These are phyloP conservation scores for Schwanniomyces etchellsii DNA, from an alignment of 1,139 yeast species.

Conservation along the genomic window DNA sequence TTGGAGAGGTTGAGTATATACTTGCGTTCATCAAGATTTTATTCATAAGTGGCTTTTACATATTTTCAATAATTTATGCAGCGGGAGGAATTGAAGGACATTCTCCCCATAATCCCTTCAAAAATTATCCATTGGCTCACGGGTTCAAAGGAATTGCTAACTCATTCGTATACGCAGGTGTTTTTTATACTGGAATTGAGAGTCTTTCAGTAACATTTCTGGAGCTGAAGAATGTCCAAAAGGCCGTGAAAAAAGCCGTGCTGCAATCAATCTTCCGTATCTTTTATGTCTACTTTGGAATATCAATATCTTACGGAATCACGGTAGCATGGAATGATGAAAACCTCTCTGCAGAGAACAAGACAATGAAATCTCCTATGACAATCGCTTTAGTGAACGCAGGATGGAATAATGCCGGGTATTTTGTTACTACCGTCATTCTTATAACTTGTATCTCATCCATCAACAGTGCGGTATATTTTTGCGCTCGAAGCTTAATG, in stretches of 20 bases:
- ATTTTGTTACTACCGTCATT: conserved; percentile 4
- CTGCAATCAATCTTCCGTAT: conserved; percentile 4
- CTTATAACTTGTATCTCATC: conserved; percentile 3
- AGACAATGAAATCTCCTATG: conserved; percentile 7
- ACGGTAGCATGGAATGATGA: conserved; percentile 5
- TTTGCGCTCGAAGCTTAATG: conserved; percentile 3
- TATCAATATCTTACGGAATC: conserved; percentile 7
- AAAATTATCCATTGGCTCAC: conserved; percentile 11
- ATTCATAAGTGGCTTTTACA: conserved; percentile 7
- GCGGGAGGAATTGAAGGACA: conserved; percentile 8
- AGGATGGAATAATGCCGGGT: conserved; percentile 4
- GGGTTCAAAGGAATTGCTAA: conserved; percentile 4
- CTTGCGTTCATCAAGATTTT: conserved; percentile 41
- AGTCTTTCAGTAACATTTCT: conserved; percentile 3
- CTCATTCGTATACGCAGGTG: conserved; percentile 5
- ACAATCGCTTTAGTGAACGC: conserved; percentile 6
- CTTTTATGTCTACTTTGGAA: conserved; percentile 5
- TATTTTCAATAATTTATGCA: conserved; percentile 8
- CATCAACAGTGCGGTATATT: conserved; percentile 4
- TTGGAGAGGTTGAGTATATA: conserved; percentile 69
- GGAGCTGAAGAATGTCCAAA: background rate
- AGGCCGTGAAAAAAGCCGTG: background rate
- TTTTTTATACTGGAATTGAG: conserved; percentile 4
- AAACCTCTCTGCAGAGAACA: conserved; percentile 3
- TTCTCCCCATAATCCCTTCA: conserved; percentile 24